These are phyloP conservation scores for Monascus purpureus DNA, from an alignment of 495 filamentous ascomycete genomes.

Conservation along the genomic window DNA sequence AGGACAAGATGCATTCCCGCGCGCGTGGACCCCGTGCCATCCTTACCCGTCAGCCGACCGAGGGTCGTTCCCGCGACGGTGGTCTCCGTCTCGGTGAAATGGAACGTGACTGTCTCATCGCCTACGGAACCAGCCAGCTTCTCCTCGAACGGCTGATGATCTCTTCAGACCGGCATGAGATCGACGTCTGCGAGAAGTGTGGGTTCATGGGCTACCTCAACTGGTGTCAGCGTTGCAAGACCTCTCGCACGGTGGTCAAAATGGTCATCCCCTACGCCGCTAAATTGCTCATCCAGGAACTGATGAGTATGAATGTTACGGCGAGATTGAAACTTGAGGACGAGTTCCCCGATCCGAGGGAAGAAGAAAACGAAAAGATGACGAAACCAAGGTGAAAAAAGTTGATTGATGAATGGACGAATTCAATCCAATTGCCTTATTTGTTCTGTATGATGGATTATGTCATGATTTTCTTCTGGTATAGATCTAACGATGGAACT, in stretches of 20 bases:
- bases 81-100: conserved; percentile 94
- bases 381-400: too few relatives aligned
- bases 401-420: too few relatives aligned
- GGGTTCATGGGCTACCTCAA: conserved; percentile 89
- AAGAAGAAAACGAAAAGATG: too few relatives aligned
- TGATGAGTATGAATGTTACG: conserved; percentile 95
- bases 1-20: conserved; percentile 98
- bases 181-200: conserved; percentile 86
- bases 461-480: too few relatives aligned
- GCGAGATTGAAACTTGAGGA: conserved; percentile 76
- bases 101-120: conserved; percentile 95
- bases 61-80: conserved; percentile 84
- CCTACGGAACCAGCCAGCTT: conserved; percentile 85
- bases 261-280: conserved; percentile 99
- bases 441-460: too few relatives aligned
- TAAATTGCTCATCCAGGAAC: conserved; percentile 90
- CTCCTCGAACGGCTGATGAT: conserved; percentile 91
- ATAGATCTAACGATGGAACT: too few relatives aligned
- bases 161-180: conserved; percentile 73
- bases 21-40: conserved; percentile 79
- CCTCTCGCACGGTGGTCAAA: conserved; percentile 60
- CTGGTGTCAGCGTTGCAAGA: conserved; percentile 85
- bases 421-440: too few relatives aligned
- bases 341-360: conserved; percentile 58
- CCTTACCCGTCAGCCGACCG: conserved; percentile 89